Percentiles rank a stretch among this genome's conserved stretches.
phyloP scores from a whole-genome alignment of 2,329 filamentous ascomycete genomes.

The Zopfia rhizophila region DNA sequence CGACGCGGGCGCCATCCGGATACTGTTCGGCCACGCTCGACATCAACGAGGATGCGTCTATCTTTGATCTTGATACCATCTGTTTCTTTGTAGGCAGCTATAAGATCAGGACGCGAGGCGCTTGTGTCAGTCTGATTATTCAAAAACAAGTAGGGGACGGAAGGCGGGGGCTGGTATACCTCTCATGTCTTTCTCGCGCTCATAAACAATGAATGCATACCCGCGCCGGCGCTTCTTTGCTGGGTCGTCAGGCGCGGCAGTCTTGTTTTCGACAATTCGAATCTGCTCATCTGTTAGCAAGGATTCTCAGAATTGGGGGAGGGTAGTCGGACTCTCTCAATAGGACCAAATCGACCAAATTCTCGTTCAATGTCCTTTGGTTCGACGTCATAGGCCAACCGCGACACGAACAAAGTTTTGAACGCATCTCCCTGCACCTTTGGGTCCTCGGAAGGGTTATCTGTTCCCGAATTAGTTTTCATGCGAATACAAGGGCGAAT shows the following conservation, averaged over 20 bases:
- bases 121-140: slow-evolving; percentile 50
- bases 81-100: slow-evolving; percentile 89
- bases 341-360: slow-evolving; percentile 91
- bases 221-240: slow-evolving; percentile 77
- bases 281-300: slow-evolving; percentile 66
- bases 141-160: slow-evolving; percentile 27
- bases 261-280: slow-evolving; percentile 83
- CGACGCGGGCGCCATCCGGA: slow-evolving; percentile 92
- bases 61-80: slow-evolving; percentile 95
- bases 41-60: slow-evolving; percentile 90
- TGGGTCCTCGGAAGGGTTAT: slow-evolving; percentile 83
- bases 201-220: slow-evolving; percentile 97
- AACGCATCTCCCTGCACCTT: slow-evolving; percentile 94
- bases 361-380: slow-evolving; percentile 92
- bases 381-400: slow-evolving; percentile 88
- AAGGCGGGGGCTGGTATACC: slow-evolving; percentile 72
- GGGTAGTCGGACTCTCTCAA: slow-evolving; percentile 78
- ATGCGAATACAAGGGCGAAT: not conserved
- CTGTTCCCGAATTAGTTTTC: slow-evolving; percentile 57
- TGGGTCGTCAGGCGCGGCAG: slow-evolving; percentile 71
- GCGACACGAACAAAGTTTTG: slow-evolving; percentile 92
- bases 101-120: no score
- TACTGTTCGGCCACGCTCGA: slow-evolving; percentile 94
- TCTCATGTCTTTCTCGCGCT: slow-evolving; percentile 99
- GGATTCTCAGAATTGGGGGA: slow-evolving; percentile 6